A percentile compares a stretch with the other conserved stretches of the same genome.
Conservation (phyloP, 2,329 filamentous ascomycete genomes). For the Exophiala mesophila region DNA sequence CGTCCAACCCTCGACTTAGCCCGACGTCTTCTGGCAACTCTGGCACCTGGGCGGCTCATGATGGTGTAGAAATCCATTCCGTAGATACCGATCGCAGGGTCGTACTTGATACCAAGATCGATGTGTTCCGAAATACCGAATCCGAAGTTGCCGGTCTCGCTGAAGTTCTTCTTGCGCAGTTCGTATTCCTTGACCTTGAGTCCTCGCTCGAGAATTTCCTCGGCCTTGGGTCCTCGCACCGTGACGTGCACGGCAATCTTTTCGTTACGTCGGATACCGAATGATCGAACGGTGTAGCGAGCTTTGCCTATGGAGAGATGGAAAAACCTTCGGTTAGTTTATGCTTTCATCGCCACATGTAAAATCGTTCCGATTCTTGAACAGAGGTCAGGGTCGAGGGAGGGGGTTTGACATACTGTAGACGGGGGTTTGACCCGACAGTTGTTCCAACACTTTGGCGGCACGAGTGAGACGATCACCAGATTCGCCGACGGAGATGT, state of each 20-base stretch:
- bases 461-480: slow-evolving; percentile 99
- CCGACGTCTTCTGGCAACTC: slow-evolving; percentile 91
- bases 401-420: slow-evolving; percentile 67
- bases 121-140: slow-evolving; percentile 99
- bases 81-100: slow-evolving; percentile 97
- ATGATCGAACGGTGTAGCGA: slow-evolving; percentile 99
- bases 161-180: slow-evolving; percentile 99
- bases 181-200: slow-evolving; percentile 99
- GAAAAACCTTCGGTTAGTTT: slow-evolving; percentile 5
- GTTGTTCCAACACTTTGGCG: slow-evolving; percentile 99
- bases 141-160: slow-evolving; percentile 98
- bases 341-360: too few species aligned
- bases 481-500: slow-evolving; percentile 99
- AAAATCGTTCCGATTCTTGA: too few species aligned
- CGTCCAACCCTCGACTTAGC: slow-evolving; percentile 80
- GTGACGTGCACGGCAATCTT: slow-evolving; percentile 99
- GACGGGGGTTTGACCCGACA: slow-evolving; percentile 98
- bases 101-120: slow-evolving; percentile 99
- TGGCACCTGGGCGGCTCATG: slow-evolving; percentile 99
- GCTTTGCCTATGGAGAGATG: slow-evolving; percentile 71
- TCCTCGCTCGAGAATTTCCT: slow-evolving; percentile 99
- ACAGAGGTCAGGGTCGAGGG: slow-evolving; percentile 1
- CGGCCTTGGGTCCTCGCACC: slow-evolving; percentile 97
- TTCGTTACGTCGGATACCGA: slow-evolving; percentile 99
- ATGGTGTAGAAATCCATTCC: slow-evolving; percentile 99